Conservation (phyloP, 805 yeast genomes). For the Cyberlindnera maritima region DNA sequence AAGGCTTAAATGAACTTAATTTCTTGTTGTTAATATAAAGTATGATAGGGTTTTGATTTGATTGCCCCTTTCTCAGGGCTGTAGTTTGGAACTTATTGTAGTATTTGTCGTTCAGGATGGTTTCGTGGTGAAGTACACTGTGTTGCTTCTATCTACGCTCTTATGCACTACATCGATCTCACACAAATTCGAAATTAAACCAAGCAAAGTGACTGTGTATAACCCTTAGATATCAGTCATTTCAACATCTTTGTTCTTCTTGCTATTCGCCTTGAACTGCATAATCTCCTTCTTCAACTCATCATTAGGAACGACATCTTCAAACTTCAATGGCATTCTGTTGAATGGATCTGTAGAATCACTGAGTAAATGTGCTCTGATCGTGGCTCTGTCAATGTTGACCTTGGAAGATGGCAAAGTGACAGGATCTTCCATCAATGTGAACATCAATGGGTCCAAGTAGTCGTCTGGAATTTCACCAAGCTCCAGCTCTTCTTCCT, state of each 20-base stretch:
- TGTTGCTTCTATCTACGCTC: too few species aligned
- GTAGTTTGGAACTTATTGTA: background rate
- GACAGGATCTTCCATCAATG: constrained; percentile 95
- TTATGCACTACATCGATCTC: too few species aligned
- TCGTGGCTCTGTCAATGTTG: constrained; percentile 84
- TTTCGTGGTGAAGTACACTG: too few species aligned
- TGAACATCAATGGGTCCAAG: constrained; percentile 94
- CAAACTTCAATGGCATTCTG: constrained; percentile 84
- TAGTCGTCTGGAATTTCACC: constrained; percentile 97
- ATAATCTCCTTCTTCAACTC: constrained; percentile 63
- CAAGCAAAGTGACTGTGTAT: background rate
- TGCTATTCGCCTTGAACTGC: constrained; percentile 35
- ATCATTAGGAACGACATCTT: constrained; percentile 78
- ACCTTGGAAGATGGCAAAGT: constrained; percentile 85
- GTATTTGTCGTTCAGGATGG: too few species aligned
- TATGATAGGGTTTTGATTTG: constrained; percentile 26
- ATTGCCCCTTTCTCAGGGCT: background rate
- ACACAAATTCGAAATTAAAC: too few species aligned
- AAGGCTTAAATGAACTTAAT: constrained; percentile 68
- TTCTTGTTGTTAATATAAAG: constrained; percentile 25
- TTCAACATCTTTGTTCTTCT: constrained; percentile 7
- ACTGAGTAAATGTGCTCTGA: constrained; percentile 88
- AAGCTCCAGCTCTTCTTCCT: constrained; percentile 79
- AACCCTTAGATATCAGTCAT: constrained; percentile 15
- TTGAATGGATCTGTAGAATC: constrained; percentile 98